phyloP scores from a whole-genome alignment of 257 asterid species.

The Primulina eburnea region DNA sequence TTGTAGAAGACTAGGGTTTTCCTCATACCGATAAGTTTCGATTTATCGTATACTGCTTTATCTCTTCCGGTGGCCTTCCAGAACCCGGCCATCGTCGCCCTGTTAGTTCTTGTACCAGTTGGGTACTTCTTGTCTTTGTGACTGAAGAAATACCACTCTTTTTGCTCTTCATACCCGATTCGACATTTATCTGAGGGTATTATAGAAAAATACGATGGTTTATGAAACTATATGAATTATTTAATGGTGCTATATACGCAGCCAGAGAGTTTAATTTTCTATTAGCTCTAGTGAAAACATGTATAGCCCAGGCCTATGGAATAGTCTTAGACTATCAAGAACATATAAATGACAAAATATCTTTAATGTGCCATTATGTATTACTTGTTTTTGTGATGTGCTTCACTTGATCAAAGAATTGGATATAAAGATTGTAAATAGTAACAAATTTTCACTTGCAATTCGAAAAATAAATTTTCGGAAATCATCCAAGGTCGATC shows the following conservation, averaged over 20 bases:
- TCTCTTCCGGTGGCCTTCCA: constrained; percentile 65
- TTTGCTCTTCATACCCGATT: constrained; percentile 58
- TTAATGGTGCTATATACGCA: background rate
- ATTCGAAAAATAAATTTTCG: too few relatives aligned
- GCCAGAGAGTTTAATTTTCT: background rate
- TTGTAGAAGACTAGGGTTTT: constrained; percentile 57
- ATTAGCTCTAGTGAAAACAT: background rate
- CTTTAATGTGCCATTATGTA: background rate
- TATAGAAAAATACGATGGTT: background rate
- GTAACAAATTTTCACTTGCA: too few relatives aligned
- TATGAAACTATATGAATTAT: too few relatives aligned
- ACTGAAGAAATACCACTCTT: constrained; percentile 58
- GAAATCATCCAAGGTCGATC: background rate
- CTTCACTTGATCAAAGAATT: too few relatives aligned
- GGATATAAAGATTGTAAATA: too few relatives aligned
- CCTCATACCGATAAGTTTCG: constrained; percentile 53
- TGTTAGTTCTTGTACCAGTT: constrained; percentile 55
- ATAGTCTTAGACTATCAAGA: too few relatives aligned
- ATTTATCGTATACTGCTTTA: constrained; percentile 43
- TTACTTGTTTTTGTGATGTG: background rate
- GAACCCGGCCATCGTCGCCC: constrained; percentile 56
- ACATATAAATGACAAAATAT: background rate
- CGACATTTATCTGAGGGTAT: constrained; percentile 41
- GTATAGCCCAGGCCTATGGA: too few relatives aligned
- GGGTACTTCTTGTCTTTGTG: constrained; percentile 61